Evolutionary conservation across 371 early-diverging fungal species (phyloP).

Genomic region (Lichtheimia corymbifera): DNA sequence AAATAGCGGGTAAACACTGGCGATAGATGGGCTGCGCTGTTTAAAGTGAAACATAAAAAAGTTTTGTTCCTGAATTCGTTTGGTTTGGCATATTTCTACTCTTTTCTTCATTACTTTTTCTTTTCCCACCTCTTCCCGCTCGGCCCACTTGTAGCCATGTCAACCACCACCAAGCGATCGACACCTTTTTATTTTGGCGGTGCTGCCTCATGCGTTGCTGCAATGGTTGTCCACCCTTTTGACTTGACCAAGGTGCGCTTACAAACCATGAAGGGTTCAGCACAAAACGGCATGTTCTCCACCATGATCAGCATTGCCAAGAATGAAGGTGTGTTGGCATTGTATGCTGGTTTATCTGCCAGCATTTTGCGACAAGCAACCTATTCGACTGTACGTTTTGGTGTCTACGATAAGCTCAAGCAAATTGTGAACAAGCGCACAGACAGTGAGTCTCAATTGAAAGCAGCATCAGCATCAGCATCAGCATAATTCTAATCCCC

Average conservation of each 20-base stretch:
- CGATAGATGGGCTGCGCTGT: not conserved
- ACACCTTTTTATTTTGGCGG: constrained; percentile 61
- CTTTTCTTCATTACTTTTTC: not conserved
- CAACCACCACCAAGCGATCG: constrained; percentile 16
- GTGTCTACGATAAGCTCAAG: constrained; percentile 62
- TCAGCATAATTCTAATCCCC: no score
- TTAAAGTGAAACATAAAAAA: not conserved
- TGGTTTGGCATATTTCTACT: constrained; percentile 1
- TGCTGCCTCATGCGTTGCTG: constrained; percentile 60
- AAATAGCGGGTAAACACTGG: not conserved
- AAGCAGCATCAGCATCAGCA: no score
- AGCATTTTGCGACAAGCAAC: constrained; percentile 68
- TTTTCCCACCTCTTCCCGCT: not conserved
- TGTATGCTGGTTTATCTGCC: constrained; percentile 66
- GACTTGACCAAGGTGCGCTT: constrained; percentile 73
- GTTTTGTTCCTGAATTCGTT: constrained; percentile 3
- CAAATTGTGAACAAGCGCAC: constrained; percentile 11
- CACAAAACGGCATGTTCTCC: constrained; percentile 34
- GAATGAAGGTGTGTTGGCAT: constrained; percentile 41
- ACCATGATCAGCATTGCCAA: constrained; percentile 36
- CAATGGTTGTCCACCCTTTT: constrained; percentile 67
- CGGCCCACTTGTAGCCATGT: not conserved
- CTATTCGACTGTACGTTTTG: constrained; percentile 72
- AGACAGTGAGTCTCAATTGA: constrained; percentile 4
- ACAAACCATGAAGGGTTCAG: constrained; percentile 52